These are phyloP conservation scores for Symbiodinium natans DNA, from an alignment of 73 alveolate species.

Conservation along the genomic window DNA sequence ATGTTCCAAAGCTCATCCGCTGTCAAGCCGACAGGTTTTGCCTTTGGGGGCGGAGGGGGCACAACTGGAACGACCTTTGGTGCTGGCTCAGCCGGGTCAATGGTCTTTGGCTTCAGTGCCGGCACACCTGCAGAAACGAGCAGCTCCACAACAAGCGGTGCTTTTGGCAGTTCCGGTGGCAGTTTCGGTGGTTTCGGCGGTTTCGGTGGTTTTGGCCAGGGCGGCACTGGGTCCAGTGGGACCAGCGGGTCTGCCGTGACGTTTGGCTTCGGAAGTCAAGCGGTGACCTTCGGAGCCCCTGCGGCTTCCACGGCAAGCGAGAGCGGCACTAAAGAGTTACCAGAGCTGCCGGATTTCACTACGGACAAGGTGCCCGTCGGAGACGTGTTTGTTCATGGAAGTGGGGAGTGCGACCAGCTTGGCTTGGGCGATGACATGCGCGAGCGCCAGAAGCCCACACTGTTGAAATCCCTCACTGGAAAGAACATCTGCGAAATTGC, in stretches of 20 bases:
- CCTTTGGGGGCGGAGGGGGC: too few species aligned
- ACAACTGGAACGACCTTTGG: slow-evolving; percentile 14
- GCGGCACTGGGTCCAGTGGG: too few species aligned
- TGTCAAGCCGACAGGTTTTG: not conserved
- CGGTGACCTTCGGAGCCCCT: not conserved
- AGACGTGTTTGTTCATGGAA: slow-evolving; percentile 95
- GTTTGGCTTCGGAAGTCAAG: slow-evolving; percentile 36
- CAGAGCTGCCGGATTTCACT: slow-evolving; percentile 7
- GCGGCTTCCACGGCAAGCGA: not conserved
- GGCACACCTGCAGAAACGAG: not conserved
- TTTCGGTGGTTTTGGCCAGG: slow-evolving; percentile 28
- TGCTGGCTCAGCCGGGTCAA: not conserved
- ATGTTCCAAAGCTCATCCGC: slow-evolving; percentile 25
- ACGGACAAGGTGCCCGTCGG: too few species aligned
- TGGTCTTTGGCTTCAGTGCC: slow-evolving; percentile 39
- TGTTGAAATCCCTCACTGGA: too few species aligned
- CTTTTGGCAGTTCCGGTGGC: too few species aligned
- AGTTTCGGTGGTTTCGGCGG: not conserved
- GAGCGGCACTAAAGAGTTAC: not conserved
- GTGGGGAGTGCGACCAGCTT: slow-evolving; percentile 96
- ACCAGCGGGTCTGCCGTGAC: not conserved
- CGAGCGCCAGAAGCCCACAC: slow-evolving; percentile 43
- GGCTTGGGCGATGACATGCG: slow-evolving; percentile 94
- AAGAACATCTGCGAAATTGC: slow-evolving; percentile 45
- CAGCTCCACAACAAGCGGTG: too few species aligned